Conservation (phyloP, 2,329 filamentous ascomycete genomes). For the Xylaria sp. region DNA sequence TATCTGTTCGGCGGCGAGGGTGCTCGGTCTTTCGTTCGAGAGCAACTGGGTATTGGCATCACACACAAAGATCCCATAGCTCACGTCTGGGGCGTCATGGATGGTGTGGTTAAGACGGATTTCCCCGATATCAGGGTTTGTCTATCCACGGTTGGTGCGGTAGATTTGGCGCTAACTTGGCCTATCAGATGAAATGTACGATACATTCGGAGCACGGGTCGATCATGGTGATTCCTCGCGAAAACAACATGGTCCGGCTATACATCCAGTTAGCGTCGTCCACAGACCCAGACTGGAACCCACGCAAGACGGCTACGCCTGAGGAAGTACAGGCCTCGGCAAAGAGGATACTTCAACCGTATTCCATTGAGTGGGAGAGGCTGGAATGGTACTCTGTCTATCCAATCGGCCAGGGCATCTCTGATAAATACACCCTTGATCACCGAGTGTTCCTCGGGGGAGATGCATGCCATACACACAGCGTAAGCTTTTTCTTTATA, state of each 20-base stretch:
- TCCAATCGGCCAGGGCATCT: conserved; percentile 79
- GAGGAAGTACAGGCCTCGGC: conserved; percentile 73
- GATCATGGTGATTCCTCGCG: conserved; percentile 81
- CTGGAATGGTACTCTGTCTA: conserved; percentile 83
- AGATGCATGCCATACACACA: conserved; percentile 84
- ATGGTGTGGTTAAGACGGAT: conserved; percentile 76
- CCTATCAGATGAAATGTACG: conserved; percentile 74
- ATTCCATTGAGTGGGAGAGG: conserved; percentile 73
- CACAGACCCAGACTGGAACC: conserved; percentile 69
- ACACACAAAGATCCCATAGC: conserved; percentile 76
- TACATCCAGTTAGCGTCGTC: conserved; percentile 76
- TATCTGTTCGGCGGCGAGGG: conserved; percentile 80
- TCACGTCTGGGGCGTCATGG: conserved; percentile 81
- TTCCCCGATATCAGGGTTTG: conserved; percentile 80
- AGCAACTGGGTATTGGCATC: conserved; percentile 75
- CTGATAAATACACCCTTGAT: conserved; percentile 74
- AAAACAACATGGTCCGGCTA: conserved; percentile 70
- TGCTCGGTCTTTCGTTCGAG: conserved; percentile 72
- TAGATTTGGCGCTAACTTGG: conserved; percentile 56
- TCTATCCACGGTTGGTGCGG: not conserved
- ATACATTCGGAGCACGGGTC: conserved; percentile 80
- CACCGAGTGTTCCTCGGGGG: conserved; percentile 79
- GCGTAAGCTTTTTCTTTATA: conserved; percentile 59
- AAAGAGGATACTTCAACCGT: conserved; percentile 73
- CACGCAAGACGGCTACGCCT: conserved; percentile 71